Evolutionary conservation across 2,329 filamentous ascomycete genomes (phyloP).

Genomic region (Diaporthe eres): DNA sequence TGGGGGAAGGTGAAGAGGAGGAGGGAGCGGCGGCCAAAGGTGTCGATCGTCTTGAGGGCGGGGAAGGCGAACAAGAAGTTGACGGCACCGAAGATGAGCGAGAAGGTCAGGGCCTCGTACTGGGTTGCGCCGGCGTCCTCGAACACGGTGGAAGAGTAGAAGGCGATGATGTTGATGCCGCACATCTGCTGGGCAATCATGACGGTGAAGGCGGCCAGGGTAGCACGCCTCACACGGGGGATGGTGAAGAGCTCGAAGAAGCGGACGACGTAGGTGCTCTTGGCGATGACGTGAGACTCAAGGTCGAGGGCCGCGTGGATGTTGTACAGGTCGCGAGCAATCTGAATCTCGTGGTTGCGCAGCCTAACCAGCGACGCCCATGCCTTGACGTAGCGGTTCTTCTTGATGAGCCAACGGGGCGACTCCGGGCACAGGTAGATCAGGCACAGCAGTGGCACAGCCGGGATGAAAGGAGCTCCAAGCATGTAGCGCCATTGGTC

Average conservation of each 20-base stretch:
- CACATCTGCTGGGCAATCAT: conserved; percentile 78
- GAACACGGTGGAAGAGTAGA: conserved; percentile 64
- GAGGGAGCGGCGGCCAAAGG: conserved; percentile 73
- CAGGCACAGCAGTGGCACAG: conserved; percentile 70
- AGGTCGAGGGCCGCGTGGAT: conserved; percentile 62
- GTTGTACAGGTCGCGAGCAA: conserved; percentile 74
- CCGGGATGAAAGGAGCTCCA: conserved; percentile 75
- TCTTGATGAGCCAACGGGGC: conserved; percentile 77
- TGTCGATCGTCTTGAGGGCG: conserved; percentile 77
- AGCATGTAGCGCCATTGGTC: conserved; percentile 76
- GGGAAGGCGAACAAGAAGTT: conserved; percentile 78
- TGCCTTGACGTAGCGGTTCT: conserved; percentile 67
- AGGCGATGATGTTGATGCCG: conserved; percentile 67
- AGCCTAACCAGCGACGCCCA: conserved; percentile 69
- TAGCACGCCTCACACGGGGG: conserved; percentile 71
- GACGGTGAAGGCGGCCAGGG: conserved; percentile 75
- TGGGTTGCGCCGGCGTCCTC: conserved; percentile 55
- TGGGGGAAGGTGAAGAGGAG: conserved; percentile 76
- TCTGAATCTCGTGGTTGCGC: conserved; percentile 71
- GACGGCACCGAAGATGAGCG: conserved; percentile 64
- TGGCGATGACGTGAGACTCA: conserved; percentile 51
- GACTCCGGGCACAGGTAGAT: conserved; percentile 76
- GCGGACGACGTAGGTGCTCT: conserved; percentile 63
- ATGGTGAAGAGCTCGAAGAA: conserved; percentile 72
- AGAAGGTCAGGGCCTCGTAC: conserved; percentile 57